Conservation (phyloP, 345 rosid species). For the Bruguiera parviflora region DNA sequence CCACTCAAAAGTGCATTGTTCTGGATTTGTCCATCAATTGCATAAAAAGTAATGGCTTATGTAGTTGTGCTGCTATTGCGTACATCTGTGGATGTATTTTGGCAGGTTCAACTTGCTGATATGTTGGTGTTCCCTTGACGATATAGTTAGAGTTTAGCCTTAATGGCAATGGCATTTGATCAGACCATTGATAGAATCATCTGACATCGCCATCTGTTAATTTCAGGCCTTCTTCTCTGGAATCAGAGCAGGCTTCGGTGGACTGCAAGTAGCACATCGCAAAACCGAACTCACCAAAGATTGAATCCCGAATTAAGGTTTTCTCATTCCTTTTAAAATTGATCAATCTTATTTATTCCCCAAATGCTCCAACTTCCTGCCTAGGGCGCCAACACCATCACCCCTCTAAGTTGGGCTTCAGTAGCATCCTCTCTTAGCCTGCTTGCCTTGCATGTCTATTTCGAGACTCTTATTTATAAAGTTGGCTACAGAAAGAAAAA, state of each 20-base stretch:
- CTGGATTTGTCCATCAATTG: not conserved
- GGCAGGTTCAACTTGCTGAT: not conserved
- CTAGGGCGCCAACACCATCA: not conserved
- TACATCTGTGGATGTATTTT: not conserved
- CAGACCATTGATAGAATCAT: not conserved
- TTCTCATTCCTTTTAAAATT: constrained; percentile 1
- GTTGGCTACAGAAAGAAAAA: not conserved
- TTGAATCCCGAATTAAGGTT: constrained; percentile 18
- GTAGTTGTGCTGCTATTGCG: not conserved
- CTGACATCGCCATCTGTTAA: not conserved
- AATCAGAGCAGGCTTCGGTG: constrained; percentile 27
- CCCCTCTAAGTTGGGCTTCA: not conserved
- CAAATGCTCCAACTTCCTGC: not conserved
- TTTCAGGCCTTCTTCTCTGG: constrained; percentile 31
- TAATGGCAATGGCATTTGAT: not conserved
- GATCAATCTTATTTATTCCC: not conserved
- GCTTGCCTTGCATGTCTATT: not conserved
- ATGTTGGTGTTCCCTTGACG: not conserved
- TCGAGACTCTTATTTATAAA: not conserved
- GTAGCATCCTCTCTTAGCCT: not conserved
- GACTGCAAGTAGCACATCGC: constrained; percentile 17
- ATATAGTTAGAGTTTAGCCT: not conserved
- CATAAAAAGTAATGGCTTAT: not conserved
- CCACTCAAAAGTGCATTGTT: not conserved
- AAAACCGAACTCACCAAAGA: constrained; percentile 13